A percentile compares a stretch with the other conserved stretches of the same genome.
Evolutionary conservation across 345 rosid genomes (phyloP).

Genomic region (Bretschneidera sinensis): DNA sequence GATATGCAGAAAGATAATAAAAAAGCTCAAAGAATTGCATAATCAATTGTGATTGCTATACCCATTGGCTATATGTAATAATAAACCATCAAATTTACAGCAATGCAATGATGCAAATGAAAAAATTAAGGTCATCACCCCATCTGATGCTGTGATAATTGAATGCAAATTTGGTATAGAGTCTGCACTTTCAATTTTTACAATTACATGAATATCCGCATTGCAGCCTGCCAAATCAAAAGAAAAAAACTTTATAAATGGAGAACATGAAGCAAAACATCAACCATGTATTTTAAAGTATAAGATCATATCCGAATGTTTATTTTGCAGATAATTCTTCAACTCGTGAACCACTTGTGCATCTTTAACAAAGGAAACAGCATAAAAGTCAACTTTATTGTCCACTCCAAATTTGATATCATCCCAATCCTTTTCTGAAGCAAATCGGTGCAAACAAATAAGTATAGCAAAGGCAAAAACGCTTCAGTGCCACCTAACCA

Average conservation of each 20-base stretch:
- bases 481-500: not conserved
- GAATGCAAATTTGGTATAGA: slow-evolving; percentile 77
- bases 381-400: slow-evolving; percentile 91
- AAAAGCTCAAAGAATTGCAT: no score
- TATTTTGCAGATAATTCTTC: slow-evolving; percentile 83
- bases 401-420: slow-evolving; percentile 98
- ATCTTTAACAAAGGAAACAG: slow-evolving; percentile 97
- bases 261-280: not conserved
- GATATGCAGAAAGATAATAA: not conserved
- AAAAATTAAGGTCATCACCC: slow-evolving; percentile 41
- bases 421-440: slow-evolving; percentile 98
- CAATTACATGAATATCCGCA: slow-evolving; percentile 72
- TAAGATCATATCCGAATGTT: not conserved
- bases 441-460: slow-evolving; percentile 14
- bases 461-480: slow-evolving; percentile 4
- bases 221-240: slow-evolving; percentile 43
- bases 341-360: slow-evolving; percentile 98
- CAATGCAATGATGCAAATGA: slow-evolving; percentile 9
- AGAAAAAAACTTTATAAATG: slow-evolving; percentile 7
- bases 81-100: no score
- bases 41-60: no score
- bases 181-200: slow-evolving; percentile 84
- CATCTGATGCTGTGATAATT: slow-evolving; percentile 81
- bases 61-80: no score
- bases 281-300: not conserved